phyloP scores from a whole-genome alignment of 2,329 filamentous ascomycete species.

The Fusarium cicatricum region DNA sequence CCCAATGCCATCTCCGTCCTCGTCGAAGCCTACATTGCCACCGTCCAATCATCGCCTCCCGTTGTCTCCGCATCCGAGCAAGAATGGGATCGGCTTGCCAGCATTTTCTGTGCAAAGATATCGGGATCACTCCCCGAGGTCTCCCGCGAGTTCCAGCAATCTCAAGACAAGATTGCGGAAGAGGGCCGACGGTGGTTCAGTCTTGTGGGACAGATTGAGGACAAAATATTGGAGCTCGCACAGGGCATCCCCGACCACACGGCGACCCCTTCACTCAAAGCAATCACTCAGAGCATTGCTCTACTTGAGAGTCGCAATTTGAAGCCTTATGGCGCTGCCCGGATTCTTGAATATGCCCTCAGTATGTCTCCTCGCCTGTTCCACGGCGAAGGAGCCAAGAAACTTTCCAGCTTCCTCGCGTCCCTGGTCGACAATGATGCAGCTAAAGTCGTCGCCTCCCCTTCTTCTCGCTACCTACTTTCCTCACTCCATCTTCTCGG shows the following conservation, averaged over 20 bases:
- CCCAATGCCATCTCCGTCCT: slow-evolving; percentile 51
- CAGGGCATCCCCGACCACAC: slow-evolving; percentile 43
- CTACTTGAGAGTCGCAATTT: slow-evolving; percentile 61
- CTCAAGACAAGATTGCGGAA: slow-evolving; percentile 73
- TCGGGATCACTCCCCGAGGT: slow-evolving; percentile 82
- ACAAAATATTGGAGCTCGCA: slow-evolving; percentile 37
- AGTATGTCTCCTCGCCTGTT: slow-evolving; percentile 54
- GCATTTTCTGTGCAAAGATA: slow-evolving; percentile 70
- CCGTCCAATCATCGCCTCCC: slow-evolving; percentile 51
- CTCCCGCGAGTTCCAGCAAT: slow-evolving; percentile 77
- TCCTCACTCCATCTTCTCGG: slow-evolving; percentile 69
- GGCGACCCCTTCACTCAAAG: slow-evolving; percentile 40
- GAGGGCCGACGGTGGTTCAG: slow-evolving; percentile 74
- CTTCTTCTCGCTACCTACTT: slow-evolving; percentile 72
- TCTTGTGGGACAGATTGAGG: slow-evolving; percentile 59
- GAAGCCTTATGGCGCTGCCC: slow-evolving; percentile 65
- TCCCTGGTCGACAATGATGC: slow-evolving; percentile 64
- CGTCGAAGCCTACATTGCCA: slow-evolving; percentile 57
- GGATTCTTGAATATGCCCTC: slow-evolving; percentile 52
- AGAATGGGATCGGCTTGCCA: slow-evolving; percentile 70
- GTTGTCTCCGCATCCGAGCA: slow-evolving; percentile 59
- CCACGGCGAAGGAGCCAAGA: slow-evolving; percentile 39
- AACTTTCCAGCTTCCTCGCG: slow-evolving; percentile 55
- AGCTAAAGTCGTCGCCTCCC: slow-evolving; percentile 68
- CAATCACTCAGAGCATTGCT: slow-evolving; percentile 49